Evolutionary conservation across 1,284 basidiomycete species (phyloP), one percentile per base, ranked within the genome.

Genomic region (Lignosus rhinocerotis): DNA sequence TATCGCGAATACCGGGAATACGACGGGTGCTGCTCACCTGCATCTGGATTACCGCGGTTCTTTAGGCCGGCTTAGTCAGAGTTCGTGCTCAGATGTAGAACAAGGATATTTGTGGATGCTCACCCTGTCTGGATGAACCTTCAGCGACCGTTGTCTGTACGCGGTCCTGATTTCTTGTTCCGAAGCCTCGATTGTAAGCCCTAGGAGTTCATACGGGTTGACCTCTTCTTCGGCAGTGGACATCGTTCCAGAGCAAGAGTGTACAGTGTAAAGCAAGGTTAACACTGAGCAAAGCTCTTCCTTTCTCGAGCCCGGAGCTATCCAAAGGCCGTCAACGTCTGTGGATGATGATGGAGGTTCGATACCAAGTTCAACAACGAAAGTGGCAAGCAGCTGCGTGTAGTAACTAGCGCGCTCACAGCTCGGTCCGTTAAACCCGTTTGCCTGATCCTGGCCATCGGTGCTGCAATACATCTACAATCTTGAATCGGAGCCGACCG

Each of bases 91-190:
- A 33, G 16, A 34, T 12, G 34, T 25, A 3, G 31, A 6, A 17
- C 34, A 38, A 25, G 49, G 17, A 51, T 19, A 49, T 53, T 16
- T 38, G 17, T 42, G 72, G 69, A 55, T 51, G 86, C 84, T 69
- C 67, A 88, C 91, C 70, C 90, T 85, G 73, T 95, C 93, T 17
- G 93, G 94, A 78, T 95, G 94, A 52, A 92, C 91, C 76, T 91
- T 94, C 59, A 94, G 80, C 4, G 92, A 94, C 42, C 85, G 79
- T 64, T 92, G 84, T 43, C 93, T 80, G 67, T 93, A 98, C 1
- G 94, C 92, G 10, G 85, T 89, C 64, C 87, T 84, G 62, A 97
- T 91, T 60, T 96, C 92, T 55, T 85, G 82, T 57, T 95, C 93
- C 6, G 88, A 89, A 7, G 92, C 85, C 55, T 90, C 87, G 10